Evolutionary conservation across 108 stramenopile genomes (phyloP).

Genomic region (Cyclotella kingstonii): DNA sequence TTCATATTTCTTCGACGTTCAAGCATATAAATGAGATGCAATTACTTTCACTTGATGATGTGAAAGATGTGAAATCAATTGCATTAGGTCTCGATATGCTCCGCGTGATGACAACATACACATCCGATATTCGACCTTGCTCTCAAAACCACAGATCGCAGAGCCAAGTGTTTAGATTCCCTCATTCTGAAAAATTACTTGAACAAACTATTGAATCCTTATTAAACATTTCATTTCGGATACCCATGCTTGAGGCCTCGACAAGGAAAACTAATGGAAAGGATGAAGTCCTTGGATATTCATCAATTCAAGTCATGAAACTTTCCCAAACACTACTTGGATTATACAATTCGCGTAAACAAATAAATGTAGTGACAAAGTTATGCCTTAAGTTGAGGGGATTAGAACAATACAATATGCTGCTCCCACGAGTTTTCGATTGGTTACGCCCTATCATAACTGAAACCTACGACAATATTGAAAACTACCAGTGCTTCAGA

Average conservation of each 20-base stretch:
- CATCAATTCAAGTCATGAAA: constrained; percentile 23
- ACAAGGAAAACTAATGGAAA: background rate
- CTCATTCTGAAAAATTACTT: constrained; percentile 9
- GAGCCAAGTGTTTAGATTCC: background rate
- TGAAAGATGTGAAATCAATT: constrained; percentile 1
- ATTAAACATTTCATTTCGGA: constrained; percentile 15
- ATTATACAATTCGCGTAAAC: constrained; percentile 10
- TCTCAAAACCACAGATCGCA: background rate
- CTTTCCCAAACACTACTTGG: constrained; percentile 16
- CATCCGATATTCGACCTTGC: constrained; percentile 4
- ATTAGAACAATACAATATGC: background rate
- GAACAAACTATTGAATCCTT: constrained; percentile 16
- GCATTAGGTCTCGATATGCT: constrained; percentile 30
- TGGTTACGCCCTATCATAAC: constrained; percentile 25
- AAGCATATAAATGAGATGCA: constrained; percentile 2
- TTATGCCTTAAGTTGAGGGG: constrained; percentile 13
- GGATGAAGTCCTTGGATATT: constrained; percentile 4
- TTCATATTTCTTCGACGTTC: constrained; percentile 8
- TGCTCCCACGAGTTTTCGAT: constrained; percentile 31
- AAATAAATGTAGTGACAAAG: constrained; percentile 6
- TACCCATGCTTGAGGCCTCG: constrained; percentile 14
- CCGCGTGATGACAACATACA: constrained; percentile 6
- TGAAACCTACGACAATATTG: background rate
- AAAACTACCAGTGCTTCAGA: constrained; percentile 4
- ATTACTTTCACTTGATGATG: background rate